phyloP scores from a whole-genome alignment of 169 alveolate species.

The Condylostoma magnum region DNA sequence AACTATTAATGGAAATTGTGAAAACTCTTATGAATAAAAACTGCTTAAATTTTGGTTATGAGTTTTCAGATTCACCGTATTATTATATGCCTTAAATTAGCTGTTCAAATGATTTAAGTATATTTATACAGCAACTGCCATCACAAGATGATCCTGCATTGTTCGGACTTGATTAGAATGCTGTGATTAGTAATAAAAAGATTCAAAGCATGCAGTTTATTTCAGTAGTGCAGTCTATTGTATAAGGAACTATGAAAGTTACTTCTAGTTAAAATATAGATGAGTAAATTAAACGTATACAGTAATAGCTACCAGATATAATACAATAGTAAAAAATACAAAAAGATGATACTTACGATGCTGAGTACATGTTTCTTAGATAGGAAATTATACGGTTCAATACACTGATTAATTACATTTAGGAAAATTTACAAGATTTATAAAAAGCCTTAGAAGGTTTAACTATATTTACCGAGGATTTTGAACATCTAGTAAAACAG shows the following conservation, averaged over 20 bases:
- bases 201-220: conserved; percentile 65
- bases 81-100: conserved; percentile 43
- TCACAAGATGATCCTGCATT: conserved; percentile 80
- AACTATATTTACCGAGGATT: conserved; percentile 81
- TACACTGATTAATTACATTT: conserved; percentile 58
- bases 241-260: neutral
- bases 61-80: conserved; percentile 48
- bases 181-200: conserved; percentile 82
- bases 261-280: neutral
- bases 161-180: conserved; percentile 87
- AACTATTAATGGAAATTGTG: conserved; percentile 72
- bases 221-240: conserved; percentile 31
- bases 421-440: conserved; percentile 55
- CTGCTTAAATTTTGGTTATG: conserved; percentile 50
- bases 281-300: neutral
- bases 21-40: conserved; percentile 64
- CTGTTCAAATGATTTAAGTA: conserved; percentile 36
- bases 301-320: neutral
- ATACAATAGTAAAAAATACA: neutral
- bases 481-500: conserved; percentile 68
- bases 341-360: conserved; percentile 40
- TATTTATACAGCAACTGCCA: conserved; percentile 66
- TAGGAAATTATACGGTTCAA: conserved; percentile 84
- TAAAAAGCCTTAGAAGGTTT: conserved; percentile 81
- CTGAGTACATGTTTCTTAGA: conserved; percentile 73